Evolutionary conservation across 345 rosid genomes (phyloP).

Genomic region (Fremontodendron californicum): DNA sequence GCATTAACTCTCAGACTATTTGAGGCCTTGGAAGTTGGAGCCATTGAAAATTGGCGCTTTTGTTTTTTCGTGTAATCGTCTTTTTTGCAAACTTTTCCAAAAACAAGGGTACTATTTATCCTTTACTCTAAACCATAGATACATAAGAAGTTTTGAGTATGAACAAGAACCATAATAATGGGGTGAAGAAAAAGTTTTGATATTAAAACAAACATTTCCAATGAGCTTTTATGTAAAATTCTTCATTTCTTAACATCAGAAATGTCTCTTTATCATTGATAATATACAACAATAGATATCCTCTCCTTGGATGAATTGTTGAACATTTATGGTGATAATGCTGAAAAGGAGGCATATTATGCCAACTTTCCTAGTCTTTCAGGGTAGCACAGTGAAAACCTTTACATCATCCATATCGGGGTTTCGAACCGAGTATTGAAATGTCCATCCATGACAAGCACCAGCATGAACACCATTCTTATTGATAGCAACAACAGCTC

Average conservation of each 20-base stretch:
- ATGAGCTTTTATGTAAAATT: background rate
- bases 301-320: slow-evolving; percentile 1
- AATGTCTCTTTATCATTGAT: background rate
- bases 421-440: slow-evolving; percentile 72
- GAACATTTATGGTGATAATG: background rate
- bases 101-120: background rate
- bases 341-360: background rate
- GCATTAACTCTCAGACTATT: background rate
- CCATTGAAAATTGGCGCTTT: background rate
- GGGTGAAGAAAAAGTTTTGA: background rate
- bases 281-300: background rate
- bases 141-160: too few species aligned
- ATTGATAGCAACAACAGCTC: slow-evolving; percentile 78
- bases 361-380: background rate
- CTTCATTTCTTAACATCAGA: background rate
- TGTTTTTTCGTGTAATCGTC: background rate
- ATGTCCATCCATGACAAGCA: slow-evolving; percentile 92
- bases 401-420: slow-evolving; percentile 61
- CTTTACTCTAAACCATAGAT: too few species aligned
- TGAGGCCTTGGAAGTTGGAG: background rate
- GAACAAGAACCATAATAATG: too few species aligned
- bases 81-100: background rate
- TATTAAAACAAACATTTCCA: background rate
- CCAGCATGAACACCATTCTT: slow-evolving; percentile 76
- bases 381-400: slow-evolving; percentile 70